A percentile compares a stretch with the other conserved stretches of the same genome.
Conservation (phyloP, 176 grass and related monocot species). For the Rhynchospora breviuscula region DNA sequence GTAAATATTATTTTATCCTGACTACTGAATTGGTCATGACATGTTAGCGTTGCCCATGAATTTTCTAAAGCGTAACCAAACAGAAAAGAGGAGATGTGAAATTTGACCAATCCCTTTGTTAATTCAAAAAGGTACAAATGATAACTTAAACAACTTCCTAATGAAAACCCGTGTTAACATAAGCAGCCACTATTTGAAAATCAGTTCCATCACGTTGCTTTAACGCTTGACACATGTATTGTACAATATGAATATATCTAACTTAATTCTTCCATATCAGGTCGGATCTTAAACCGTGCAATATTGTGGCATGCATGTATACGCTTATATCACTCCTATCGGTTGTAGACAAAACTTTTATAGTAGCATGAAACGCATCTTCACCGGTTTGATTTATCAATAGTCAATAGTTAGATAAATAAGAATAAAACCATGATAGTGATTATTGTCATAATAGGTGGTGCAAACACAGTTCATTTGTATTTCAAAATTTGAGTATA, state of each 20-base stretch:
- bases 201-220: neutral
- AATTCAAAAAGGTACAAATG: neutral
- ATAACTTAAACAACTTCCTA: neutral
- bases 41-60: neutral
- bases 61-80: constrained; percentile 4
- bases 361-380: too few relatives aligned
- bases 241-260: neutral
- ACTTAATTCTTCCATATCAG: neutral
- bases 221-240: neutral
- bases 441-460: too few relatives aligned
- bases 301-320: neutral
- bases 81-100: neutral
- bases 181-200: neutral
- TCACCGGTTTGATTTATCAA: too few relatives aligned
- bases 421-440: too few relatives aligned
- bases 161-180: constrained; percentile 5
- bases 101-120: neutral
- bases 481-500: too few relatives aligned
- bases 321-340: neutral
- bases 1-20: neutral
- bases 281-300: neutral
- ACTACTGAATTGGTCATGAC: neutral
- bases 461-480: too few relatives aligned
- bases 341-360: neutral
- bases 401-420: too few relatives aligned